Evolutionary conservation across 768 basidiomycete species (phyloP).

Genomic region (Suillus fuscotomentosus): DNA sequence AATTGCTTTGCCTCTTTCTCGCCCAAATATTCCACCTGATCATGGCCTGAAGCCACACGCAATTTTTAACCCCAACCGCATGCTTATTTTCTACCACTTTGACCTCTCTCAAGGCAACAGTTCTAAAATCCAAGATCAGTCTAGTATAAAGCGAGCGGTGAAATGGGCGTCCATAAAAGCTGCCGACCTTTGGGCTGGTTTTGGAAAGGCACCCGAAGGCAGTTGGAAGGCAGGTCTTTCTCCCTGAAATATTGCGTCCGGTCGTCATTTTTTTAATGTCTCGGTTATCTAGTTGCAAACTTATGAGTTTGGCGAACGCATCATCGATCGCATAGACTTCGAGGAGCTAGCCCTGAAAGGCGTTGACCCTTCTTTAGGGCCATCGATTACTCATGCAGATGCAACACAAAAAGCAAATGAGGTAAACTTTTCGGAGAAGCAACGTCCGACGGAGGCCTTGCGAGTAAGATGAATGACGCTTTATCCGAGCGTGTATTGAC

Average conservation of each 20-base stretch:
- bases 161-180: slow-evolving; percentile 55
- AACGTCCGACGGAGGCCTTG: neutral
- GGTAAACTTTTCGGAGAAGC: slow-evolving; percentile 12
- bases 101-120: slow-evolving; percentile 28
- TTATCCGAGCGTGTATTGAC: neutral
- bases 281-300: slow-evolving; percentile 47
- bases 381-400: slow-evolving; percentile 36
- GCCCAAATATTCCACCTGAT: slow-evolving; percentile 15
- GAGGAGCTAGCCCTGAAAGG: slow-evolving; percentile 77
- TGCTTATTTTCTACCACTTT: slow-evolving; percentile 44
- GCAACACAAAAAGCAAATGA: slow-evolving; percentile 16
- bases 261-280: neutral
- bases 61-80: slow-evolving; percentile 13
- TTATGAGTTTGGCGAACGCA: slow-evolving; percentile 62
- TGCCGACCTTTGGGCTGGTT: slow-evolving; percentile 56
- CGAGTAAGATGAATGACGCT: neutral
- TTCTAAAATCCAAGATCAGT: slow-evolving; percentile 36
- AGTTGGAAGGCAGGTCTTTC: slow-evolving; percentile 66
- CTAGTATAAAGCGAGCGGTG: slow-evolving; percentile 24
- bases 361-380: slow-evolving; percentile 68
- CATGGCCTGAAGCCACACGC: slow-evolving; percentile 9
- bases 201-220: slow-evolving; percentile 62
- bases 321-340: slow-evolving; percentile 73
- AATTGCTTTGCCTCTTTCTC: slow-evolving; percentile 44
- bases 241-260: neutral